Evolutionary conservation across 495 filamentous ascomycete genomes (phyloP), one percentile per base, ranked within the genome.

Genomic region (Lophiostoma macrostomum): DNA sequence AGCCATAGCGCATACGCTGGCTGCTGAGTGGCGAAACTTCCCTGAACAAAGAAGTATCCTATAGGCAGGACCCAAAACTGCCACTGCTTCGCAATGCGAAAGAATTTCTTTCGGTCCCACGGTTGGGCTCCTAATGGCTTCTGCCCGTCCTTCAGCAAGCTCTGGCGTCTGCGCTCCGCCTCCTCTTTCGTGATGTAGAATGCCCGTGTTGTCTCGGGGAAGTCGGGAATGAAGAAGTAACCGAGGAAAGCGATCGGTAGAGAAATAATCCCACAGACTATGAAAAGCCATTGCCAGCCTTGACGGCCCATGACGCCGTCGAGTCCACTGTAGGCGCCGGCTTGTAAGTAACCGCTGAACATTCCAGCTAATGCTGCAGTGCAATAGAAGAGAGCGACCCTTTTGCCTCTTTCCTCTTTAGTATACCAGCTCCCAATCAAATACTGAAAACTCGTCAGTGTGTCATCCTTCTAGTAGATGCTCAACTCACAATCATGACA

Each of bases 251-350:
- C 76, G 39, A 77, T 61, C 22, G 66, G 65, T 8, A 69, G 44
- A 10, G 74, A 76, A 43, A 76, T 72, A 5, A 56, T 31, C 1
- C 75, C 75, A 32, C 76, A 71, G 29, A 78, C 73, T 36, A 79
- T 75, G 50, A 77, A 78, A 3, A 79, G 65, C 76, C 75, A 78
- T 45, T 76, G 73, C 76, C 76, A 80, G 6, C 74, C 67, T 0
- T 68, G 65, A 30, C 76, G 31, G 14, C 76, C 76, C 6, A 63
- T 67, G 0, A 67, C 50, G 24, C 72, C 72, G 14, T 63, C 65
- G 13, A 80, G 52, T 25, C n/a, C n/a, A n/a, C n/a, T n/a, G n/a
- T n/a, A n/a, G n/a, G n/a, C n/a, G n/a, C n/a, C n/a, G n/a, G n/a
- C n/a, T n/a, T n/a, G n/a, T n/a, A n/a, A n/a, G n/a, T n/a, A n/a